Percentiles rank a stretch among this genome's conserved stretches.
These are phyloP conservation scores for Trichosporon sp. DNA, from an alignment of 1,284 basidiomycete genomes.

Conservation along the genomic window DNA sequence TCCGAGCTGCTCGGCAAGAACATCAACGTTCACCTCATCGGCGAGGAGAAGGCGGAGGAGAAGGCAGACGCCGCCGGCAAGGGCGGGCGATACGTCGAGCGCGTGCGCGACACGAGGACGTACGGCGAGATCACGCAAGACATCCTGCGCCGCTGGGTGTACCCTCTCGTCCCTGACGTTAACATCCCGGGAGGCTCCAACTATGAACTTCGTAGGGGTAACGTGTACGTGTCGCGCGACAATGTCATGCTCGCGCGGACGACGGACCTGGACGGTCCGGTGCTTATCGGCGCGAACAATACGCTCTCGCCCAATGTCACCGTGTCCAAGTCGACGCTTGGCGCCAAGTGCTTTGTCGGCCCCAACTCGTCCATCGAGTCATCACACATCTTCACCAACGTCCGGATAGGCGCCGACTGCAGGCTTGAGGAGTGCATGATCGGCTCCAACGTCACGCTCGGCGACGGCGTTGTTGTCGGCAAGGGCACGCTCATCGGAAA, in stretches of 20 bases:
- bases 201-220: constrained; percentile 81
- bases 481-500: constrained; percentile 65
- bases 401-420: constrained; percentile 74
- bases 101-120: constrained; percentile 83
- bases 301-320: constrained; percentile 47
- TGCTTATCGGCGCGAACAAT: constrained; percentile 47
- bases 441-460: constrained; percentile 56
- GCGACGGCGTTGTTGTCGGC: constrained; percentile 58
- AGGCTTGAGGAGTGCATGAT: constrained; percentile 70
- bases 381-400: constrained; percentile 81
- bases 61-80: constrained; percentile 25
- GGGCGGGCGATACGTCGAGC: constrained; percentile 77
- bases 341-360: constrained; percentile 79
- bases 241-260: constrained; percentile 75
- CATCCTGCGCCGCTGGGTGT: constrained; percentile 87
- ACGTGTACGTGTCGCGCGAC: constrained; percentile 80
- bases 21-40: constrained; percentile 83
- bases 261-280: constrained; percentile 47
- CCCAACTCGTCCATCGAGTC: constrained; percentile 68
- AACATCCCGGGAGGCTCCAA: constrained; percentile 78
- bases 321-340: constrained; percentile 66
- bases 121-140: constrained; percentile 91
- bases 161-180: constrained; percentile 91
- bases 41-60: constrained; percentile 43
- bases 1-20: constrained; percentile 95